Evolutionary conservation across 495 filamentous ascomycete genomes (phyloP), one percentile per base, ranked within the genome.

Genomic region (Tuber calosporum): DNA sequence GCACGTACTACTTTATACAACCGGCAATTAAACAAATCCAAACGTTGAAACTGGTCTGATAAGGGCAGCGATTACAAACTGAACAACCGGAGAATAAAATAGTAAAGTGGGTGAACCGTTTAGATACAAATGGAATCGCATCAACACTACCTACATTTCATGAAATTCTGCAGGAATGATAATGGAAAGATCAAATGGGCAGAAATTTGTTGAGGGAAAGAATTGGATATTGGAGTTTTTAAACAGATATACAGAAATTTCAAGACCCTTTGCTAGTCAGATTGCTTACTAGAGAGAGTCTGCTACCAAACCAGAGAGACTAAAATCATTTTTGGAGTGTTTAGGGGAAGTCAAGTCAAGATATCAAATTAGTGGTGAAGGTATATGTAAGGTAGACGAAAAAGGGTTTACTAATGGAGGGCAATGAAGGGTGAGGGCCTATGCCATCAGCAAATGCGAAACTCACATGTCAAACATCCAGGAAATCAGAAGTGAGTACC

Each of bases 401-500:
- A 75, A 71, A 8, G 69, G 53, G 0, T 72, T 68, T 37, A 62
- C 69, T 45, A 71, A 71, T 38, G 45, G 69, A 20, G 26, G 39
- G 41, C 53, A 0, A 74, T 67, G 38, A 45, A 74, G 34, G 22
- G 15, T 9, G 58, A 76, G 15, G 68, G 69, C 15, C 19, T 76
- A 19, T 26, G 48, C 26, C 15, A 38, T 17, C 0, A 36, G 17
- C 20, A 7, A 6, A 6, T 67, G 38, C 37, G 26, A 26, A 69
- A 30, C 0, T 72, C 67, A 15, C 62, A 43, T 0, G 43, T 76
- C 19, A 36, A 68, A 4, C 71, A 76, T 39, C 67, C 68, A n/a
- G 72, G 72, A 39, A 77, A 74, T 30, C 62, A 43, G 39, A 69
- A 77, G 34, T 77, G 68, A 66, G 72, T 72, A 15, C 62, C 75